Evolutionary conservation across 768 basidiomycete genomes (phyloP).

Genomic region (Kwoniella botswanensis): DNA sequence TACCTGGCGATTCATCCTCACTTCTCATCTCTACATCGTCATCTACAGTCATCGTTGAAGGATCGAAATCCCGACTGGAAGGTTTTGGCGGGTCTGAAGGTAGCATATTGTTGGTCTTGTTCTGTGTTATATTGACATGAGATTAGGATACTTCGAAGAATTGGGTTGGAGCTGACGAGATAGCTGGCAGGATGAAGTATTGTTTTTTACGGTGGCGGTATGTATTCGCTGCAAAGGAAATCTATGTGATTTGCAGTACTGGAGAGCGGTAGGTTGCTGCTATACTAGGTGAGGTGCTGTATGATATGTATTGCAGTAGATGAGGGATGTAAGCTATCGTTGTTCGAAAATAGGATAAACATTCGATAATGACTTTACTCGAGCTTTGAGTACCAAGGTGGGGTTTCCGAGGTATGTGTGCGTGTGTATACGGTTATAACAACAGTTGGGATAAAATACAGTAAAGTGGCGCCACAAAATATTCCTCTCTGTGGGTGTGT

Average conservation of each 20-base stretch:
- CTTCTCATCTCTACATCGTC: slow-evolving; percentile 27
- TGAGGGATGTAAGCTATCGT: too few species aligned
- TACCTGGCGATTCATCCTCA: slow-evolving; percentile 20
- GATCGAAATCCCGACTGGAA: slow-evolving; percentile 40
- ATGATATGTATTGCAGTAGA: too few species aligned
- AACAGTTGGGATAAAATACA: slow-evolving; percentile 9
- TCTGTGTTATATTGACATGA: slow-evolving; percentile 7
- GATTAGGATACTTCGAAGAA: neutral
- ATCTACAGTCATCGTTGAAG: slow-evolving; percentile 21
- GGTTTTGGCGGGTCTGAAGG: slow-evolving; percentile 38
- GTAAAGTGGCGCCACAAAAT: slow-evolving; percentile 1
- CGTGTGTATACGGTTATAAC: too few species aligned
- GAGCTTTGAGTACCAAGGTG: too few species aligned
- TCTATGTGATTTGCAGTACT: too few species aligned
- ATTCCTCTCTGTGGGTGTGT: neutral
- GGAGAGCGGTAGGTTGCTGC: too few species aligned
- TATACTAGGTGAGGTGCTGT: too few species aligned
- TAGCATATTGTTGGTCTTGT: slow-evolving; percentile 28
- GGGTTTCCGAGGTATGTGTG: too few species aligned
- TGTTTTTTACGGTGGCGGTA: neutral
- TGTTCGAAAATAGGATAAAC: too few species aligned
- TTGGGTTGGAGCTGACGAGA: slow-evolving; percentile 5
- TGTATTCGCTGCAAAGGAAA: neutral
- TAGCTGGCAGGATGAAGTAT: neutral
- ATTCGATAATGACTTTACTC: too few species aligned